Evolutionary conservation across 768 basidiomycete genomes (phyloP).

Genomic region (Tylopilus felleus): DNA sequence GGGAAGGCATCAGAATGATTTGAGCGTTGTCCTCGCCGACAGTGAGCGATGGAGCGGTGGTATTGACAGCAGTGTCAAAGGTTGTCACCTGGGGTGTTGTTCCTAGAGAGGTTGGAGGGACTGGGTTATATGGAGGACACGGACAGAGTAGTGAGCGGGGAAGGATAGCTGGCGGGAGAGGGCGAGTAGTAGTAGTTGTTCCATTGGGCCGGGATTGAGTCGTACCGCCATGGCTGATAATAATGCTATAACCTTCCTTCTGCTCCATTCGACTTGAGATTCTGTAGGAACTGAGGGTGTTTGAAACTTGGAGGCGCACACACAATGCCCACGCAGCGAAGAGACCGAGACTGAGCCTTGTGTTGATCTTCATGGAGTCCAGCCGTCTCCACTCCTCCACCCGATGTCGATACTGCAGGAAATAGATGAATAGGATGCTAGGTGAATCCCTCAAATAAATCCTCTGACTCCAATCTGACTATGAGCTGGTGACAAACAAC

Average conservation of each 20-base stretch:
- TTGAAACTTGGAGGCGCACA: slow-evolving; percentile 35
- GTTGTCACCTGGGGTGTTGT: slow-evolving; percentile 8
- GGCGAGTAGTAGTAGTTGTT: background rate
- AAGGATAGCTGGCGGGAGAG: slow-evolving; percentile 25
- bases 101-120: slow-evolving; percentile 10
- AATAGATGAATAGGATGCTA: too few relatives aligned
- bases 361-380: slow-evolving; percentile 22
- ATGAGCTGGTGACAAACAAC: too few relatives aligned
- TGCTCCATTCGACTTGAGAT: slow-evolving; percentile 23
- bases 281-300: slow-evolving; percentile 30
- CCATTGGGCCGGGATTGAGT: slow-evolving; percentile 9
- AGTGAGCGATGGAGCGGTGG: background rate
- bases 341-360: slow-evolving; percentile 38
- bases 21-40: slow-evolving; percentile 14
- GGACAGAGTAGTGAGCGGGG: slow-evolving; percentile 31
- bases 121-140: slow-evolving; percentile 11
- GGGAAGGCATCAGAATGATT: slow-evolving; percentile 27
- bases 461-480: too few relatives aligned
- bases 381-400: too few relatives aligned
- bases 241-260: slow-evolving; percentile 8
- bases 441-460: too few relatives aligned
- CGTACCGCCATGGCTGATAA: slow-evolving; percentile 10
- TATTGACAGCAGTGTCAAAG: background rate
- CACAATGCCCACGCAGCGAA: slow-evolving; percentile 42
- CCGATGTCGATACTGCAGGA: too few relatives aligned